These are phyloP conservation scores for Albatrellus ellisii DNA, from an alignment of 768 basidiomycete species.

Conservation along the genomic window DNA sequence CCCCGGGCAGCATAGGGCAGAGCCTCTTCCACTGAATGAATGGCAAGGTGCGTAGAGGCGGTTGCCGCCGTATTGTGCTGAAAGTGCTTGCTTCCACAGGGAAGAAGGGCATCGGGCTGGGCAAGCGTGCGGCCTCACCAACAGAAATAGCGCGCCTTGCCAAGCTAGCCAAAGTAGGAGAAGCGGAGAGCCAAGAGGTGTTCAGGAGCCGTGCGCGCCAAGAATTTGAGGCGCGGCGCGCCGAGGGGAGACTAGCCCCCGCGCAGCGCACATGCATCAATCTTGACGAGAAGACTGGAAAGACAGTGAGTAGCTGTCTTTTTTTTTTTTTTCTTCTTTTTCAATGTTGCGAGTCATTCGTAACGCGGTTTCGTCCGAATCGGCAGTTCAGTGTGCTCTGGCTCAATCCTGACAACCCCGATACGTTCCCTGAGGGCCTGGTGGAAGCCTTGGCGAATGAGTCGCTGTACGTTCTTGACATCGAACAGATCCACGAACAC, in stretches of 20 bases:
- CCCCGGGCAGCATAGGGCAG: constrained; percentile 31
- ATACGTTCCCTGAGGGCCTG: constrained; percentile 56
- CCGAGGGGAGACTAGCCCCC: constrained; percentile 53
- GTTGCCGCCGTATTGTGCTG: neutral
- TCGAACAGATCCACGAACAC: constrained; percentile 18
- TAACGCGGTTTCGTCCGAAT: neutral
- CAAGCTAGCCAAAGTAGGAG: constrained; percentile 58
- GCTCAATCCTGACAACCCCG: constrained; percentile 53
- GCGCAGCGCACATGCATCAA: constrained; percentile 65
- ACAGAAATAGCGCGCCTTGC: constrained; percentile 46
- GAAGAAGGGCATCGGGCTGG: constrained; percentile 60
- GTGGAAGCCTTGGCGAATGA: constrained; percentile 40
- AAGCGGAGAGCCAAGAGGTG: constrained; percentile 36
- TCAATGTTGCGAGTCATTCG: constrained; percentile 1
- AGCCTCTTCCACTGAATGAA: constrained; percentile 66
- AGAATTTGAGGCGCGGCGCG: constrained; percentile 67
- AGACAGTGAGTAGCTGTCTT: constrained; percentile 33
- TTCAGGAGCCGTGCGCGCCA: constrained; percentile 61
- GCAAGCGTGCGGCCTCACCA: constrained; percentile 60
- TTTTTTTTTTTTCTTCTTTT: neutral
- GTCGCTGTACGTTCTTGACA: constrained; percentile 10
- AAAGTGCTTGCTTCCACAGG: constrained; percentile 29
- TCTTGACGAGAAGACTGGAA: constrained; percentile 63
- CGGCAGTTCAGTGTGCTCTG: constrained; percentile 71
- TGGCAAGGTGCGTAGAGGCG: constrained; percentile 61